Base-by-base conservation (phyloP, 2,329 filamentous ascomycete genomes). In the Trichoderma arundinaceum region DNA sequence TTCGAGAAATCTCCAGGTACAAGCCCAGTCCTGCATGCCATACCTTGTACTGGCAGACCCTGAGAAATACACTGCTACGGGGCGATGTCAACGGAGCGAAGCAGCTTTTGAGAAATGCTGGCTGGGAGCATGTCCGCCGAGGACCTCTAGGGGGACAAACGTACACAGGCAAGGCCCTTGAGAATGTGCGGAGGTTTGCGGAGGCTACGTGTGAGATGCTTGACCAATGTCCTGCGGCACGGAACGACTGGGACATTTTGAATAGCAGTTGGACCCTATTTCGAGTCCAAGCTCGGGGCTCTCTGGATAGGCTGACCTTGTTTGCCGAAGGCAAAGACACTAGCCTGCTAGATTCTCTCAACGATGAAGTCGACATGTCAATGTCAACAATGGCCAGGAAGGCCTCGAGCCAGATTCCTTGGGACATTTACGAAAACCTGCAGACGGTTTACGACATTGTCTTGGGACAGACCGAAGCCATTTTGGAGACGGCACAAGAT, bases 391-490 rank as follows among this genome's bases (percentile, higher is more conserved):
- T 90, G 83, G 78, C 90, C 77, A 75, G 92, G 80, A 91, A 90
- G 77, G 93, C 92, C 1, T 91, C 94, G 72, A 96, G 92, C 73
- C 89, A 90, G 71, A 90, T 97, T 39, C 94, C 94, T 0, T 97
- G 92, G 91, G 88, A 91, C 28, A 88, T 98, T 33, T 97, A 96
- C 75, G 90, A 97, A 74, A 92, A 90, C 70, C 80, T 98, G 61
- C 87, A 90, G 70, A 88, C 88, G 12, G 79, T 97, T 6, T 97
- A 97, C 75, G 89, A 89, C 39, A 89, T 96, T 67, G 80, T 96
- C 1, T 84, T 95, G 4, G 94, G 94, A 41, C 87, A 90, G 69
- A 83, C 88, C 9, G 86, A 89, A 41, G 88, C 92, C 19, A 92
- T 97, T 60, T 81, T 96, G 67, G 86, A 88, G 53, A 87, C 88